Evolutionary conservation across 1,139 yeast species (phyloP).

Genomic region (Ogataea hybrid): DNA sequence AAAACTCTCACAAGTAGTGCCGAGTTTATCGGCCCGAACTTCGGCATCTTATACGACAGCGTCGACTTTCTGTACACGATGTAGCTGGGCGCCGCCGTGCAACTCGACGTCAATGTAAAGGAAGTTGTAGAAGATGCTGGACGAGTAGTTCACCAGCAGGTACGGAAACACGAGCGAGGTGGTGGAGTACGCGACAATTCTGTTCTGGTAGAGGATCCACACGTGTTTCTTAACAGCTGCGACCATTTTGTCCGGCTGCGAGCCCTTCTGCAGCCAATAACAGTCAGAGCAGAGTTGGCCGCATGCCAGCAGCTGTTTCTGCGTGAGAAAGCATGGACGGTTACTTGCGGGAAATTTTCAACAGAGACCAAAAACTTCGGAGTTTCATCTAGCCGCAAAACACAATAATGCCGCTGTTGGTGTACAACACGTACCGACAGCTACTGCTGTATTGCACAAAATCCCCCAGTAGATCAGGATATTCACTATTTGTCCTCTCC

Average conservation of each 20-base stretch:
- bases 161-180: slow-evolving; percentile 34
- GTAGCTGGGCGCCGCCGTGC: slow-evolving; percentile 40
- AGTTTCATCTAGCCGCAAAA: slow-evolving; percentile 43
- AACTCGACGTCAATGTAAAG: slow-evolving; percentile 46
- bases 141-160: slow-evolving; percentile 40
- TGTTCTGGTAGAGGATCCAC: slow-evolving; percentile 37
- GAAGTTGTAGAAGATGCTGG: slow-evolving; percentile 46
- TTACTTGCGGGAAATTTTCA: slow-evolving; percentile 41
- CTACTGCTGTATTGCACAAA: slow-evolving; percentile 30
- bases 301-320: slow-evolving; percentile 44
- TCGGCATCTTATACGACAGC: slow-evolving; percentile 48
- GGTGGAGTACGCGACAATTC: slow-evolving; percentile 31
- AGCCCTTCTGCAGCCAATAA: not conserved
- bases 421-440: slow-evolving; percentile 31
- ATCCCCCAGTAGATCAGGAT: slow-evolving; percentile 25
- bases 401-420: slow-evolving; percentile 44
- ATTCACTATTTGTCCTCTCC: slow-evolving; percentile 40
- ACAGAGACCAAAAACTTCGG: slow-evolving; percentile 56
- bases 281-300: slow-evolving; percentile 30
- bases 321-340: slow-evolving; percentile 41
- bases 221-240: slow-evolving; percentile 32
- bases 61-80: slow-evolving; percentile 52
- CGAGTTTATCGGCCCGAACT: slow-evolving; percentile 39
- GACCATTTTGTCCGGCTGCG: slow-evolving; percentile 33
- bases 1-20: slow-evolving; percentile 18